Evolutionary conservation across 768 basidiomycete species (phyloP), one percentile per base, ranked within the genome.

Genomic region (Candolleomyces eurysporus): DNA sequence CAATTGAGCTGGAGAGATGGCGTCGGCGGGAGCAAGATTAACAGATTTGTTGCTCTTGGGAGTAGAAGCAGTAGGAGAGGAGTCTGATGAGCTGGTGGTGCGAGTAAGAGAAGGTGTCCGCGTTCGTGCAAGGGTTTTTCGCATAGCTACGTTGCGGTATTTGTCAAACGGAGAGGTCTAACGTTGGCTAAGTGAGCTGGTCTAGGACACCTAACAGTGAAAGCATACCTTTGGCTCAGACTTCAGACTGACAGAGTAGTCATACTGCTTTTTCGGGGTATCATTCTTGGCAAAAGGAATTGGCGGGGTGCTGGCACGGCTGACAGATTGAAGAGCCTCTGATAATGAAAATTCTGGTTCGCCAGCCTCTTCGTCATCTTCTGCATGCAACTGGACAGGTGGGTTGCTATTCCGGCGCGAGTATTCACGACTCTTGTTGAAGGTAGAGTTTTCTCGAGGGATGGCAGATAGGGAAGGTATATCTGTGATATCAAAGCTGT

Each of bases 41-140:
- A 78, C 62, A 4, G 86, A 87, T 45, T 75, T 76, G 59, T 73
- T 80, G 61, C 85, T 88, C 13, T 78, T 79, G 22, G 88, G 88
- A 2, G 88, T 90, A 3, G 88, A 87, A 63, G 89, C 80, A 1
- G 83, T 71, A 0, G 86, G 81, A 5, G 87, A 88, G 11, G 80
- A 77, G 22, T 78, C 79, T 1, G 86, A 86, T 39, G 85, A 81
- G 0, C 82, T 79, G 1, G 86, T 57, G 22, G 60, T 88, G 55
- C 81, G 82, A 8, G 89, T 82, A 9, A 90, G 76, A 2, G 88
- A 89, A 5, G 89, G 89, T 5, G 88, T 89, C 30, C 88, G 84
- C 19, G 78, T 76, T 31, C 85, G 80, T 19, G 78, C 67, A 42
- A 79, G 68, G 17, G 83, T 79, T 59, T 79, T 80, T 36, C 88